Conservation (phyloP, 805 yeast genomes). For the Starmerella scarabaei region DNA sequence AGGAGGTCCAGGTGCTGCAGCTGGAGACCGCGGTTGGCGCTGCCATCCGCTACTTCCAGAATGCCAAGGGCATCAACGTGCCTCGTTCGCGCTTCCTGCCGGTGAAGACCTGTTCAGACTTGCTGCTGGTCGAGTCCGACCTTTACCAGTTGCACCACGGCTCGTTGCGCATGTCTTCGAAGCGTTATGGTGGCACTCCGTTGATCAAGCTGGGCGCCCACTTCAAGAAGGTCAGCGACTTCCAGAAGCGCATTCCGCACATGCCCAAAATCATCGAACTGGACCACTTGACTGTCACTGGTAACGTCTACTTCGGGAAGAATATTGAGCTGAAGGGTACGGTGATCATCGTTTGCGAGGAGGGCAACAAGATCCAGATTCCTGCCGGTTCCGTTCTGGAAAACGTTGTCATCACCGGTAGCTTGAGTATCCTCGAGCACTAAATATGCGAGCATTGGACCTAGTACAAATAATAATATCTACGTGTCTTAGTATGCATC, state of each 20-base stretch:
- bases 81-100: slow-evolving; percentile 98
- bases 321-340: slow-evolving; percentile 89
- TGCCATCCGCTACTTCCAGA: slow-evolving; percentile 87
- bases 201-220: slow-evolving; percentile 92
- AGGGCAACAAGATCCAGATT: slow-evolving; percentile 91
- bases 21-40: slow-evolving; percentile 99
- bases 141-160: slow-evolving; percentile 86
- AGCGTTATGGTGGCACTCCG: slow-evolving; percentile 85
- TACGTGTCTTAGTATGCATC: too few relatives aligned
- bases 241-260: slow-evolving; percentile 80
- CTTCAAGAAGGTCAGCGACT: slow-evolving; percentile 87
- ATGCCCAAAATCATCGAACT: slow-evolving; percentile 94
- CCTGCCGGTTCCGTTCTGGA: slow-evolving; percentile 93
- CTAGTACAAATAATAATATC: too few relatives aligned
- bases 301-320: slow-evolving; percentile 85
- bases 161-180: slow-evolving; percentile 66
- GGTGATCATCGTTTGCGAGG: slow-evolving; percentile 92
- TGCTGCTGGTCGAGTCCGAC: slow-evolving; percentile 88
- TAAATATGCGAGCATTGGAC: slow-evolving; percentile 26
- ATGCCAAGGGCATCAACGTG: slow-evolving; percentile 95
- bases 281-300: slow-evolving; percentile 94
- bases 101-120: slow-evolving; percentile 92
- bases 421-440: slow-evolving; percentile 86
- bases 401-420: slow-evolving; percentile 95
- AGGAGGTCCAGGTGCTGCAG: slow-evolving; percentile 77